Base-by-base conservation (phyloP, 768 basidiomycete genomes). In the Rhodotorula paludigena region DNA sequence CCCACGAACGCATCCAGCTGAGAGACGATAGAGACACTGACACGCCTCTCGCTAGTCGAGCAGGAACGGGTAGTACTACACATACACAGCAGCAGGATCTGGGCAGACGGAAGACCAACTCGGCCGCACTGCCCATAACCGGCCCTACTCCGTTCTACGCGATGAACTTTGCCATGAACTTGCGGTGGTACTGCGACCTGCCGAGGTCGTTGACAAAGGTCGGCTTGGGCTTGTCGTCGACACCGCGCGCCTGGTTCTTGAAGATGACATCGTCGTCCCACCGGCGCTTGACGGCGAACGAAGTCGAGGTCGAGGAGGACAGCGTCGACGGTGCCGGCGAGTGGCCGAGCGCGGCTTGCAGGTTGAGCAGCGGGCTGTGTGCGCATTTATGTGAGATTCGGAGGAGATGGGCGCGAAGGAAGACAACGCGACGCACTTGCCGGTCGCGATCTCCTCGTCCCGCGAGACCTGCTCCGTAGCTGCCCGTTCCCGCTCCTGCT, bases 141-240 rank as follows among this genome's bases (percentile, higher is more conserved):
- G 42, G 5, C 42, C 42, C 42, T 44, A 16, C 18, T 4, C 18
- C 42, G 20, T 44, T 20, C 42, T 33, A 60, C 8, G 57, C 54
- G n/a, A 92, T 88, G 73, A 92, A 92, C 76, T 89, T 90, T 15
- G 86, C 80, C 89, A 93, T 91, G 77, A 92, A 93, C 82, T 90
- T 92, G 80, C 87, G 90, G 81, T 93, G 91, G 77, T 93, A 94
- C 28, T 12, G 10, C 38, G 53, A 36, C 25, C 53, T 3, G 5
- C 33, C 33, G 18, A 97, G 82, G 79, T 98, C 96, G 77, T 99
- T 98, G 69, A 98, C 92, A 76, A 98, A 98, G 64, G 89, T 87
- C 20, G 87, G 86, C 74, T 83, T 82, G 5, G 81, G 79, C 76
- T 81, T 83, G 60, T 83, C 82, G 71, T 86, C 86, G 54, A 82